Evolutionary conservation across 495 filamentous ascomycete species (phyloP).

Genomic region (Aspergillus panamensis): DNA sequence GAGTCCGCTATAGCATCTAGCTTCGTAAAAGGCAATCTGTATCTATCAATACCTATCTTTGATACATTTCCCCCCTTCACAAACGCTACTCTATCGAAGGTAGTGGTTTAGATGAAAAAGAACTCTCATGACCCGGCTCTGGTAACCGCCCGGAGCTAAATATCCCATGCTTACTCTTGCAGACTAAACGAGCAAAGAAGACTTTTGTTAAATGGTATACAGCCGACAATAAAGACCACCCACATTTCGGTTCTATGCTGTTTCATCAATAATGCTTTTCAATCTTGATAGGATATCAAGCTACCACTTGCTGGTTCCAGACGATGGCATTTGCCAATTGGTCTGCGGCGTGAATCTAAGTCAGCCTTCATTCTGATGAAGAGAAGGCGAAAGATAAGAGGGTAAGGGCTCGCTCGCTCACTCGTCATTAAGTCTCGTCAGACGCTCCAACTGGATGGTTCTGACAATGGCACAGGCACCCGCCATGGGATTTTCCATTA

Average conservation of each 20-base stretch:
- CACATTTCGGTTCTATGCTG: constrained; percentile 14
- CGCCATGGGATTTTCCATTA: too few relatives aligned
- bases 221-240: constrained; percentile 15
- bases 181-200: constrained; percentile 4
- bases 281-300: background rate
- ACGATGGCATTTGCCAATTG: constrained; percentile 5
- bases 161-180: background rate
- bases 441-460: constrained; percentile 1
- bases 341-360: background rate
- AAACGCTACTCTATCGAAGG: background rate
- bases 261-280: background rate
- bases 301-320: constrained; percentile 11
- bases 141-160: background rate
- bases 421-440: constrained; percentile 1
- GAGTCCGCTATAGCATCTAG: too few relatives aligned
- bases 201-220: constrained; percentile 12
- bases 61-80: background rate
- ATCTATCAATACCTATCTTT: too few relatives aligned
- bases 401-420: background rate
- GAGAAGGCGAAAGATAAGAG: background rate
- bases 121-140: background rate
- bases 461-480: constrained; percentile 14
- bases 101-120: background rate
- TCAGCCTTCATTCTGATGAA: background rate
- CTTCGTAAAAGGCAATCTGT: too few relatives aligned